These are phyloP conservation scores for Buxus sempervirens DNA, from an alignment of 164 flowering plant genomes.

Conservation along the genomic window DNA sequence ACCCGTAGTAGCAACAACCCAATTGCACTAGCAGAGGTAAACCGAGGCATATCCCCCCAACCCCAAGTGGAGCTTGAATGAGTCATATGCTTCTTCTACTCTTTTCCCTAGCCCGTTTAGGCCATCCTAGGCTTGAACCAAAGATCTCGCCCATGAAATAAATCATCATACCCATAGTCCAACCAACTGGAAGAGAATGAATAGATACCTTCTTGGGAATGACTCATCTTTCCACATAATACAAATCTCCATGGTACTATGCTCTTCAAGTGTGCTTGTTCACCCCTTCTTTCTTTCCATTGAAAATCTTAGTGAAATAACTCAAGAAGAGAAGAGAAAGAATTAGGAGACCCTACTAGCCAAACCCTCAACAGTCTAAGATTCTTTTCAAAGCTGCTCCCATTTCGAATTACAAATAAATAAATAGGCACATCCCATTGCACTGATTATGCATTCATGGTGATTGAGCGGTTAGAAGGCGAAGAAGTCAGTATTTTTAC, in stretches of 20 bases:
- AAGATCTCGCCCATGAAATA: background rate
- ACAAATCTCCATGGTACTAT: background rate
- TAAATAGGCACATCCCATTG: too few relatives aligned
- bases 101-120: background rate
- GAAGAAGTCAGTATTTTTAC: too few relatives aligned
- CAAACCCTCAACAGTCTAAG: too few relatives aligned
- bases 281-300: background rate
- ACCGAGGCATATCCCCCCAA: constrained; percentile 8
- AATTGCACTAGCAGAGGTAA: constrained; percentile 13
- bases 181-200: constrained; percentile 1
- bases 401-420: too few relatives aligned
- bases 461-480: too few relatives aligned
- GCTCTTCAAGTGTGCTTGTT: background rate
- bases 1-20: constrained; percentile 12
- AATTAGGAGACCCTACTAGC: background rate
- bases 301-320: background rate
- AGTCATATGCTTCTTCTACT: constrained; percentile 13
- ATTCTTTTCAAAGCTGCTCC: too few relatives aligned
- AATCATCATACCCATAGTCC: background rate
- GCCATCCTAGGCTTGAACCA: constrained; percentile 13
- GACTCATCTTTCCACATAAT: constrained; percentile 10
- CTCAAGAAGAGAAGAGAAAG: background rate
- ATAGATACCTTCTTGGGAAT: constrained; percentile 11
- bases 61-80: constrained; percentile 7
- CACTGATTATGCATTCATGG: too few relatives aligned